Percentiles rank a stretch among this genome's conserved stretches.
Evolutionary conservation across 495 filamentous ascomycete genomes (phyloP).

Genomic region (Penicillium silybi): DNA sequence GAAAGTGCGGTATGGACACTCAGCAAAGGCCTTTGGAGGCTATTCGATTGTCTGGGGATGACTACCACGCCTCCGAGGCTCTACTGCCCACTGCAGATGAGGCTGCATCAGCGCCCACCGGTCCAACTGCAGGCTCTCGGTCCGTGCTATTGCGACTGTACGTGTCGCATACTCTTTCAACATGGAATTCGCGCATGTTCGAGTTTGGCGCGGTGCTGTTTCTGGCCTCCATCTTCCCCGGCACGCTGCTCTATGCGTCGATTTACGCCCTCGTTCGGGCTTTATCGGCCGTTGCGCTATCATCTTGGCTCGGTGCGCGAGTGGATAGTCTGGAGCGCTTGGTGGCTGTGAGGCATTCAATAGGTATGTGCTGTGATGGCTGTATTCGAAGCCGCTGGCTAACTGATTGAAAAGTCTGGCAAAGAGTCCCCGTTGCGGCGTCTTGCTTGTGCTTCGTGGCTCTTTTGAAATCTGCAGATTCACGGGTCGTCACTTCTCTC

Average conservation of each 20-base stretch:
- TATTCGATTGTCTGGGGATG: background rate
- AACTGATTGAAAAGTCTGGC: conserved; percentile 29
- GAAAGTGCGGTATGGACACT: background rate
- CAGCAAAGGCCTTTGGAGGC: background rate
- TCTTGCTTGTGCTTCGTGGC: conserved; percentile 35
- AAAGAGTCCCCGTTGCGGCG: conserved; percentile 34
- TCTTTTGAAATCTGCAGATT: conserved; percentile 7
- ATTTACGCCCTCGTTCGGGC: conserved; percentile 36
- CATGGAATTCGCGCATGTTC: conserved; percentile 69
- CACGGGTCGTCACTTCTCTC: conserved; percentile 16
- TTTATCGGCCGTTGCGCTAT: conserved; percentile 25
- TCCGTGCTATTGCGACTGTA: conserved; percentile 40
- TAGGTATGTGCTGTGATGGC: conserved; percentile 34
- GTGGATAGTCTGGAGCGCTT: conserved; percentile 45
- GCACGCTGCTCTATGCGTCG: conserved; percentile 45
- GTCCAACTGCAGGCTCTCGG: conserved; percentile 1
- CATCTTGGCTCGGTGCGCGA: conserved; percentile 44
- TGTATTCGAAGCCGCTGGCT: background rate
- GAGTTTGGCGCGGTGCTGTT: conserved; percentile 63
- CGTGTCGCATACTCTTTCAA: conserved; percentile 60
- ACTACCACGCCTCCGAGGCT: background rate
- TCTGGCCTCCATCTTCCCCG: conserved; percentile 55
- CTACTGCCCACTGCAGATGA: background rate
- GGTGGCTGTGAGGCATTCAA: conserved; percentile 45
- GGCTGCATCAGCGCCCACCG: background rate